A percentile compares a stretch with the other conserved stretches of the same genome.
Evolutionary conservation across 495 filamentous ascomycete species (phyloP).

Genomic region (Beverwykella pulmonaria): DNA sequence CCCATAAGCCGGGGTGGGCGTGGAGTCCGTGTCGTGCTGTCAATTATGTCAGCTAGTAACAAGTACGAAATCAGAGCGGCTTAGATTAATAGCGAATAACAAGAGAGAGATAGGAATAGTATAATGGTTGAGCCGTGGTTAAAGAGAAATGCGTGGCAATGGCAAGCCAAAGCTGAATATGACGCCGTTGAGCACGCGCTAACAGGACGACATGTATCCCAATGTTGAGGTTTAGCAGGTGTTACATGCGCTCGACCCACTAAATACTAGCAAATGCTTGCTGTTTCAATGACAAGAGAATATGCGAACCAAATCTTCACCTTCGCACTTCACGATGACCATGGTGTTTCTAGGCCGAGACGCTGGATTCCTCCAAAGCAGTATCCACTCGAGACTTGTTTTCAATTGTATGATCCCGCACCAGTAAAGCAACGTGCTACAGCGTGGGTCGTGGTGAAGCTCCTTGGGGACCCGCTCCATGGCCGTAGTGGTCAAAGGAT

Average conservation of each 20-base stretch:
- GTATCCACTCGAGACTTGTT: neutral
- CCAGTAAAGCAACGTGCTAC: constrained; percentile 6
- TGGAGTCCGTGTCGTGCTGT: constrained; percentile 33
- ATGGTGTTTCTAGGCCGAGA: constrained; percentile 19
- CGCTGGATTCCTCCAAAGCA: constrained; percentile 7
- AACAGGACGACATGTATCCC: constrained; percentile 7
- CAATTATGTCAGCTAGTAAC: constrained; percentile 38
- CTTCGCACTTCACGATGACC: constrained; percentile 1
- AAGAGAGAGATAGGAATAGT: constrained; percentile 17
- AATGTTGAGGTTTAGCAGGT: constrained; percentile 13
- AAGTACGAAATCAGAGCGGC: constrained; percentile 25
- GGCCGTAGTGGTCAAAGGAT: constrained; percentile 10
- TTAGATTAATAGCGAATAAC: constrained; percentile 24
- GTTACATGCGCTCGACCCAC: constrained; percentile 25
- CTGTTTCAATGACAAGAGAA: constrained; percentile 17
- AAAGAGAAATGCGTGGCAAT: constrained; percentile 13
- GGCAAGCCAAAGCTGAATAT: constrained; percentile 5
- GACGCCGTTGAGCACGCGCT: neutral
- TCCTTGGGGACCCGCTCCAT: constrained; percentile 29
- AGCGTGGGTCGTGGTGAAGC: constrained; percentile 7
- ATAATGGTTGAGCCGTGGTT: constrained; percentile 15
- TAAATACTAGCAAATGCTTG: constrained; percentile 1
- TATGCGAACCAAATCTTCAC: constrained; percentile 1
- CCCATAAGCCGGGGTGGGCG: constrained; percentile 34
- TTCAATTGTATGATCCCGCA: neutral